Conservation (phyloP, 2,329 filamentous ascomycete genomes). For the Mycogone perniciosa region DNA sequence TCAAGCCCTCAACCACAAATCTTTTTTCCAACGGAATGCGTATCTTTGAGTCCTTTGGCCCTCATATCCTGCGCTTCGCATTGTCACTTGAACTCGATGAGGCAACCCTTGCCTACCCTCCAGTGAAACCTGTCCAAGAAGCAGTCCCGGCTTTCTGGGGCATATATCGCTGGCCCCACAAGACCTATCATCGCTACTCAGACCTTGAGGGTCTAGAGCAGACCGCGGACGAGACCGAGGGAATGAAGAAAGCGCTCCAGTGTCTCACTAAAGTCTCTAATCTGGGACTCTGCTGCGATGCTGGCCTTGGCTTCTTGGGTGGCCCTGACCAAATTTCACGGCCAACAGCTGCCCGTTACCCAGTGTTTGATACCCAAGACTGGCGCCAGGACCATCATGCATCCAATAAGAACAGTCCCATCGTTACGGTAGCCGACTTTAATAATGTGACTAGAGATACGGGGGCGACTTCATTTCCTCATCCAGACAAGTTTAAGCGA, state of each 20-base stretch:
- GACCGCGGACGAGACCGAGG: slow-evolving; percentile 55
- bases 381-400: slow-evolving; percentile 18
- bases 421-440: slow-evolving; percentile 21
- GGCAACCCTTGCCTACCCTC: slow-evolving; percentile 41
- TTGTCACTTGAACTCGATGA: slow-evolving; percentile 64
- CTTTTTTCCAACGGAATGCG: slow-evolving; percentile 46
- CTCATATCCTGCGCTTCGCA: slow-evolving; percentile 56
- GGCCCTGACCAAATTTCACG: slow-evolving; percentile 52
- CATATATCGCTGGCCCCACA: slow-evolving; percentile 57
- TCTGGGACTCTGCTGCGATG: slow-evolving; percentile 61
- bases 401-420: slow-evolving; percentile 12
- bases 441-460: slow-evolving; percentile 18
- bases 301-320: slow-evolving; percentile 59
- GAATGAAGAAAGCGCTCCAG: slow-evolving; percentile 55
- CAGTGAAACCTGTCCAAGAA: slow-evolving; percentile 50
- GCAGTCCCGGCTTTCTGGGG: slow-evolving; percentile 56
- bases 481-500: slow-evolving; percentile 24
- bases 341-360: slow-evolving; percentile 30
- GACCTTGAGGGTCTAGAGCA: slow-evolving; percentile 54
- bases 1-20: slow-evolving; percentile 20
- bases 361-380: slow-evolving; percentile 30
- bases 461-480: slow-evolving; percentile 19
- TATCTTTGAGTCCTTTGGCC: slow-evolving; percentile 55
- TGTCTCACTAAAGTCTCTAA: slow-evolving; percentile 51
- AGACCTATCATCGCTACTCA: slow-evolving; percentile 52